These are phyloP conservation scores for Biscutella laevigata DNA, from an alignment of 441 rosid genomes.

Conservation along the genomic window DNA sequence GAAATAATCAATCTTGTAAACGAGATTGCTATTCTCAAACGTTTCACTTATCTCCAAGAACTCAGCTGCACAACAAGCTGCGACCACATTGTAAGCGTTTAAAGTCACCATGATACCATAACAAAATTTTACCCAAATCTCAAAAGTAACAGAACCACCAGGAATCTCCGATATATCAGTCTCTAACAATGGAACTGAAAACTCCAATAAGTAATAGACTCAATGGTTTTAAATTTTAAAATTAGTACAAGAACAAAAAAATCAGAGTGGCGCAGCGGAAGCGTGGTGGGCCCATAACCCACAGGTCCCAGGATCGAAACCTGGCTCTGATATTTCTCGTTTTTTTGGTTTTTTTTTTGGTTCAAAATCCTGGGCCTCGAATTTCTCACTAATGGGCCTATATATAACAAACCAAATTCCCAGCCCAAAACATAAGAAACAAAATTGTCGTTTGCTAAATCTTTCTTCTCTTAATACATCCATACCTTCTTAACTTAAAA, in stretches of 20 bases:
- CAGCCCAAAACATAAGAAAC: no score
- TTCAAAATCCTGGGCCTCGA: no score
- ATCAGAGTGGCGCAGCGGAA: conserved; percentile 92
- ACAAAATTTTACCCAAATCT: conserved; percentile 26
- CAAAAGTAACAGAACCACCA: conserved; percentile 27
- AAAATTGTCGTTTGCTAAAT: no score
- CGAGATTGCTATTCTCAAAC: conserved; percentile 25
- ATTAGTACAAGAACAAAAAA: no score
- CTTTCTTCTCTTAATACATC: no score
- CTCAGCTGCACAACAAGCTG: conserved; percentile 26
- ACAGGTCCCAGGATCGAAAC: conserved; percentile 95
- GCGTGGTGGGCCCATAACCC: conserved; percentile 99
- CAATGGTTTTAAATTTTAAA: no score
- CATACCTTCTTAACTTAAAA: no score
- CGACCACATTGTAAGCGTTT: conserved; percentile 25
- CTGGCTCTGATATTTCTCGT: conserved; percentile 88
- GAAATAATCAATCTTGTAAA: conserved; percentile 29
- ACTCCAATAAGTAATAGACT: no score
- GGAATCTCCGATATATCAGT: conserved; percentile 19
- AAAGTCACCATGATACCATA: conserved; percentile 24
- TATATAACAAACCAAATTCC: no score
- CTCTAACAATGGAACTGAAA: no score
- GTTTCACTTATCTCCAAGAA: conserved; percentile 27
- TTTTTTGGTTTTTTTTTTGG: no score
- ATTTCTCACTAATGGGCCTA: no score